These are phyloP conservation scores for Beauveria bassiana DNA, from an alignment of 2,329 filamentous ascomycete species.

Conservation along the genomic window DNA sequence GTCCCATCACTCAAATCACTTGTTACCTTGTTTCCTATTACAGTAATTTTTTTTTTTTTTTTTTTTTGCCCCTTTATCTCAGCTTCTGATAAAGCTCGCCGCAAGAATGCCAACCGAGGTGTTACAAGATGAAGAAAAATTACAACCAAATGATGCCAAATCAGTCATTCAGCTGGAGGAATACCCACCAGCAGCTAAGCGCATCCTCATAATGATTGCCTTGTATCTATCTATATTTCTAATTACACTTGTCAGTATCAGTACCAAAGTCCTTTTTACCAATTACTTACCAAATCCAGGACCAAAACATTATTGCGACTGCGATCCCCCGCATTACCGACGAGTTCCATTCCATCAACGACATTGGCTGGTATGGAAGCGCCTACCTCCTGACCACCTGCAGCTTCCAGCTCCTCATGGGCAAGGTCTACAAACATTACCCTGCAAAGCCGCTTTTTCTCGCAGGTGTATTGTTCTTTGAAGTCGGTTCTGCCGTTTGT, in stretches of 20 bases:
- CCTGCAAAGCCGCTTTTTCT: slow-evolving; percentile 33
- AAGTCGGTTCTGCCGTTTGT: slow-evolving; percentile 29
- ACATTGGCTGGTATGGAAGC: slow-evolving; percentile 39
- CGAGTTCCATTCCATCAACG: slow-evolving; percentile 29
- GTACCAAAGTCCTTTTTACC: background rate
- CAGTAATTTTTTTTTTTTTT: too few species aligned
- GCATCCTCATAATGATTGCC: background rate
- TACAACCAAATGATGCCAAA: background rate
- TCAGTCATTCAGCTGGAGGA: background rate
- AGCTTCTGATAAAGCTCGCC: too few species aligned
- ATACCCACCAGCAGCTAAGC: background rate
- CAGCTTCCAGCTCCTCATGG: slow-evolving; percentile 41
- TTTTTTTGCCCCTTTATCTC: too few species aligned
- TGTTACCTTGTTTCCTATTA: too few species aligned
- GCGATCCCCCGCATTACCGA: slow-evolving; percentile 28
- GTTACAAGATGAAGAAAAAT: background rate
- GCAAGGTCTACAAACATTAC: slow-evolving; percentile 43
- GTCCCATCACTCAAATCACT: too few species aligned
- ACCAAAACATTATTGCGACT: slow-evolving; percentile 31
- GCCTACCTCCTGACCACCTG: slow-evolving; percentile 40
- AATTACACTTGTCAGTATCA: slow-evolving; percentile 30
- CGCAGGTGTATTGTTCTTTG: slow-evolving; percentile 25
- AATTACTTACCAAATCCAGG: slow-evolving; percentile 13
- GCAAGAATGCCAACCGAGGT: background rate
- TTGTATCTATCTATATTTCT: slow-evolving; percentile 31